These are phyloP conservation scores for Cubamyces lactineus DNA, from an alignment of 768 basidiomycete genomes.

Conservation along the genomic window DNA sequence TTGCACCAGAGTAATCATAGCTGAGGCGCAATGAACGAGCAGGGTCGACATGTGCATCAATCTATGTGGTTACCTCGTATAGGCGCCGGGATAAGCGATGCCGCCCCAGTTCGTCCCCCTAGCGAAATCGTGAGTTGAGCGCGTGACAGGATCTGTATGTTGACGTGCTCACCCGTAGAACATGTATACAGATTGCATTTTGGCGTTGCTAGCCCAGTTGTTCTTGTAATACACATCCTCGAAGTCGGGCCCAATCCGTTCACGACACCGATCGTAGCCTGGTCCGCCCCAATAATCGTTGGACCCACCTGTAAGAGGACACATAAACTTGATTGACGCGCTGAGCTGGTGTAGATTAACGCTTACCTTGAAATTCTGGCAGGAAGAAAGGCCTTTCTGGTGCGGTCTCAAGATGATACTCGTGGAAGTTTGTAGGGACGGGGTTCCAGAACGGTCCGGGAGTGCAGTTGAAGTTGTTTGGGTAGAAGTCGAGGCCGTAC, in stretches of 20 bases:
- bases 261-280: conserved; percentile 65
- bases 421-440: conserved; percentile 62
- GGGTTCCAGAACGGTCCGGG: conserved; percentile 66
- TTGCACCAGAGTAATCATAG: conserved; percentile 80
- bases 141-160: no score
- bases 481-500: conserved; percentile 60
- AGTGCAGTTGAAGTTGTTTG: conserved; percentile 81
- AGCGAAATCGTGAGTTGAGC: conserved; percentile 1
- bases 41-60: no score
- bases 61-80: conserved; percentile 78
- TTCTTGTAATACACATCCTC: conserved; percentile 78
- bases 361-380: conserved; percentile 47
- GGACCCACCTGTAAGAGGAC: conserved; percentile 60
- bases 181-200: conserved; percentile 87
- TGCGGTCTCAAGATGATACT: conserved; percentile 56
- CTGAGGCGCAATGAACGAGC: conserved; percentile 41
- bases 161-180: conserved; percentile 65
- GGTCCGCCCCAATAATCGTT: conserved; percentile 86
- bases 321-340: no score
- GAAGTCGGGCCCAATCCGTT: conserved; percentile 72
- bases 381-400: conserved; percentile 67
- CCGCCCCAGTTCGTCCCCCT: conserved; percentile 88
- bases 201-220: conserved; percentile 81
- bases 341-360: no score
- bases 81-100: conserved; percentile 77